Evolutionary conservation across 1,284 basidiomycete genomes (phyloP).

Genomic region (Golubevia sp.): DNA sequence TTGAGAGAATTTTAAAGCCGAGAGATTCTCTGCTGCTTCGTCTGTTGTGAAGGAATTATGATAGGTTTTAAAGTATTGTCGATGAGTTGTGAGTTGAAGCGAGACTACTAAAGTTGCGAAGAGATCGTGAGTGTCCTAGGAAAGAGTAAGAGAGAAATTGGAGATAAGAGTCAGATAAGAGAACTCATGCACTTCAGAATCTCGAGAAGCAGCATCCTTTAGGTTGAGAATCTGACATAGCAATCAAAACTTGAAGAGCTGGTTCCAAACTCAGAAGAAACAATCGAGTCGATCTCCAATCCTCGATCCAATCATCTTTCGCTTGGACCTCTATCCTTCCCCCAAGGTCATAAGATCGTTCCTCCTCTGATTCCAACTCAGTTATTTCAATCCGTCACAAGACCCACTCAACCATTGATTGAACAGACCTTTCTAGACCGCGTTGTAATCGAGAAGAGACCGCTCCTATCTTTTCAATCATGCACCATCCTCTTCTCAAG

Average conservation of each 20-base stretch:
- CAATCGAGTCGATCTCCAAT: background rate
- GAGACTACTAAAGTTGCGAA: conserved; percentile 96
- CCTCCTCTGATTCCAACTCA: no score
- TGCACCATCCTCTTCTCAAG: no score
- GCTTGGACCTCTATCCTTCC: background rate
- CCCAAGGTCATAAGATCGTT: no score
- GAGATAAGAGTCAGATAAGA: conserved; percentile 6
- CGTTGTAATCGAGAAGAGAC: no score
- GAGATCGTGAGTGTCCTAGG: conserved; percentile 93
- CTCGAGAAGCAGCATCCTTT: no score
- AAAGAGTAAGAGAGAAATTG: conserved; percentile 14
- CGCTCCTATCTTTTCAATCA: no score
- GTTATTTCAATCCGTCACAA: no score
- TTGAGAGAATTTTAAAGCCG: conserved; percentile 97
- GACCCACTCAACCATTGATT: no score
- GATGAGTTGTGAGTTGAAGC: conserved; percentile 82
- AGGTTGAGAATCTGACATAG: no score
- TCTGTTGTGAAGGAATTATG: conserved; percentile 95
- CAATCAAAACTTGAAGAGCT: no score
- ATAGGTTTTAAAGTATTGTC: conserved; percentile 94
- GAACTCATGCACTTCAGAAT: no score
- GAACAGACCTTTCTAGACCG: no score
- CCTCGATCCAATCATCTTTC: background rate
- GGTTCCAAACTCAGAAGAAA: background rate
- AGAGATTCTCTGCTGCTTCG: conserved; percentile 89